phyloP scores from a whole-genome alignment of 1,139 yeast genomes.

The Lodderomyces theae region DNA sequence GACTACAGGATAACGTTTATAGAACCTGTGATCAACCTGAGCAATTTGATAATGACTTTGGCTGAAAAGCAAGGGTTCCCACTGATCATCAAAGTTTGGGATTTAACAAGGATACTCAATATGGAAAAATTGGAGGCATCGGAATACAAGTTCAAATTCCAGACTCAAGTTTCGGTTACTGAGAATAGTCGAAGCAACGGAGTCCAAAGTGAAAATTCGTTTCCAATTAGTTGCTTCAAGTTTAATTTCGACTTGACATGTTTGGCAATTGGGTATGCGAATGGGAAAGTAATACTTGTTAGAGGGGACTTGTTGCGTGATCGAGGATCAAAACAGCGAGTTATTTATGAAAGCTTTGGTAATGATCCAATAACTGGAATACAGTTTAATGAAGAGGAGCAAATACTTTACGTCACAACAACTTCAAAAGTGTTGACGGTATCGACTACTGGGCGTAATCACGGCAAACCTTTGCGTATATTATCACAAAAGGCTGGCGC shows the following conservation, averaged over 20 bases:
- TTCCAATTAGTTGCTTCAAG: conserved; percentile 68
- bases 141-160: conserved; percentile 13
- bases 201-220: conserved; percentile 53
- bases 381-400: conserved; percentile 43
- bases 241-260: conserved; percentile 58
- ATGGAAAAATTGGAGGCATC: conserved; percentile 29
- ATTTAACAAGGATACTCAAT: conserved; percentile 48
- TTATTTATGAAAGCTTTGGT: conserved; percentile 56
- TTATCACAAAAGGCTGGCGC: conserved; percentile 68
- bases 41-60: conserved; percentile 58
- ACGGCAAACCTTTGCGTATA: conserved; percentile 61
- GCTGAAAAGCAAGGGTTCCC: conserved; percentile 77
- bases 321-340: conserved; percentile 83
- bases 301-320: conserved; percentile 89
- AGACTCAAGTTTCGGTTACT: conserved; percentile 12
- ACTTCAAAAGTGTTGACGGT: conserved; percentile 70
- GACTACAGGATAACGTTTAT: conserved; percentile 64
- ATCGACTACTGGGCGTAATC: conserved; percentile 76
- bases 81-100: conserved; percentile 69
- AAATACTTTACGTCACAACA: conserved; percentile 57
- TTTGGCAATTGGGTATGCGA: conserved; percentile 79
- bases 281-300: conserved; percentile 78
- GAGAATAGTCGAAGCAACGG: conserved; percentile 4
- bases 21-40: conserved; percentile 35
- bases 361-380: conserved; percentile 81